Evolutionary conservation across 1,139 yeast species (phyloP), one percentile per base, ranked within the genome.

Genomic region (Suhomyces taliae): DNA sequence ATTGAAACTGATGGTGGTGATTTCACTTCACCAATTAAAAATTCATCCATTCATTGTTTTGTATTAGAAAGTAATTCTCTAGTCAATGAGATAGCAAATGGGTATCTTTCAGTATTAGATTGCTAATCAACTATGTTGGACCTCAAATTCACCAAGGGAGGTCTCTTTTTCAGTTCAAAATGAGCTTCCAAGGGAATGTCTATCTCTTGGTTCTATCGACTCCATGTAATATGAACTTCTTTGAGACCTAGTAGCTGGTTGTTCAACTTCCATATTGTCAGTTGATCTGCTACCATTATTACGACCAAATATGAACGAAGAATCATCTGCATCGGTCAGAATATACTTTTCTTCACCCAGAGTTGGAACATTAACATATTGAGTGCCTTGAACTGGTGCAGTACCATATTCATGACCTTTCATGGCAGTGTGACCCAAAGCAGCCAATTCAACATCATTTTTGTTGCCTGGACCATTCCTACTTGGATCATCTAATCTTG

Each of bases 371-470:
- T 69, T 65, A 19, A 67, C 75, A 37, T 69, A 72, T 41, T 69
- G 74, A n/a, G 56, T 60, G 44, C 55, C 66, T 14, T 52, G 46
- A 11, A 51, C 44, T n/a, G 59, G 57, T 36, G 61, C 62, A 26
- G 66, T 67, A 33, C 66, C 66, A 51, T 72, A 71, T 50, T 79
- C 90, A 62, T 85, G 90, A 7, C 91, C 90, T 58, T 81, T 87
- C 81, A 90, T 81, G 4, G 95, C 97, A 14, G 95, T 83, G 33
- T 87, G 93, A 45, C 97, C 96, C 52, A 91, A 76, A 4, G 95
- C 97, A 66, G 86, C 84, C 54, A 91, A 77, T 67, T 90, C 97
- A 53, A 88, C 79, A 55, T 85, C 90, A 43, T 79, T 83, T 44
- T 73, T 78, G 27, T 40, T 46, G 37, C 67, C 69, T 43, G 56